Conservation (phyloP, 169 alveolate genomes). For the Plasmodium coatneyi region DNA sequence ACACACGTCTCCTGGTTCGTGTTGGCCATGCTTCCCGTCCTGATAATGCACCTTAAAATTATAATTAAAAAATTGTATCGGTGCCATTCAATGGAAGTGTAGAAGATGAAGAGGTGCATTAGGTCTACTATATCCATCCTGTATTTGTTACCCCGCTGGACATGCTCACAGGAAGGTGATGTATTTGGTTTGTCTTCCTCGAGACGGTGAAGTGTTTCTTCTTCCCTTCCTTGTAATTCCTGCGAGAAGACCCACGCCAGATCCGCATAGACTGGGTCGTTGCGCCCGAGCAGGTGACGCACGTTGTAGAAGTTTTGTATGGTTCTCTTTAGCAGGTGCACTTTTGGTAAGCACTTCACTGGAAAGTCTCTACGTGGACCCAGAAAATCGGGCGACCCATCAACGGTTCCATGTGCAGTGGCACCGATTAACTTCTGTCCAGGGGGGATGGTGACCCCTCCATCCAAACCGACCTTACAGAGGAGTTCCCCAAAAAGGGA, state of each 20-base stretch:
- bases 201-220: not conserved
- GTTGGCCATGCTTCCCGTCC: not conserved
- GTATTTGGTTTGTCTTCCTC: not conserved
- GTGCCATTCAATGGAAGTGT: not conserved
- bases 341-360: not conserved
- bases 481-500: not conserved
- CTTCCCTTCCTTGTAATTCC: not conserved
- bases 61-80: not conserved
- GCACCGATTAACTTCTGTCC: not conserved
- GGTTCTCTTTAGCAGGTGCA: not conserved
- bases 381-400: not conserved
- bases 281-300: not conserved
- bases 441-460: not conserved
- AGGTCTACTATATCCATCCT: not conserved
- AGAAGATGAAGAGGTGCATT: slow-evolving; percentile 21
- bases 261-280: not conserved
- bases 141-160: not conserved
- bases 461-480: not conserved
- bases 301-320: slow-evolving; percentile 1
- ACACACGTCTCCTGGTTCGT: not conserved
- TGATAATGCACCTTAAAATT: slow-evolving; percentile 7
- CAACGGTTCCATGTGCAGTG: not conserved
- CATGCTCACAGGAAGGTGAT: not conserved
- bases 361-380: not conserved
- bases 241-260: not conserved